Conservation (phyloP, 2,329 filamentous ascomycete genomes). For the Microascus cirrosus region DNA sequence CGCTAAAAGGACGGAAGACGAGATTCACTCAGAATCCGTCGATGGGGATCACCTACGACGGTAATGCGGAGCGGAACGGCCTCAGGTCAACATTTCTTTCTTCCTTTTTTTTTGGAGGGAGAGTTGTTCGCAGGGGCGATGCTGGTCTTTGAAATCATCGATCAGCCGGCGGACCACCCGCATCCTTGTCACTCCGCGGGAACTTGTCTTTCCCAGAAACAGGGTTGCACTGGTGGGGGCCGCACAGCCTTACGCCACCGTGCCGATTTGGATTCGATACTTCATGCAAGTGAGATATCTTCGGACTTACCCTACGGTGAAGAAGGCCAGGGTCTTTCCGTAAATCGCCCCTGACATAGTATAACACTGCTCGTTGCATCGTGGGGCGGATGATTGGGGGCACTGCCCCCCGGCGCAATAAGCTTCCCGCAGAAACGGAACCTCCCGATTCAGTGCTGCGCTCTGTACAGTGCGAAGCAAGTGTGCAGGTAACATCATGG, state of each 20-base stretch:
- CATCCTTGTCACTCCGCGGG: background rate
- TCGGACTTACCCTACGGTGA: background rate
- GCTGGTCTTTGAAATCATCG: background rate
- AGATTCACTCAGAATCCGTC: background rate
- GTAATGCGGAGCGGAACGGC: background rate
- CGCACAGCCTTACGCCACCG: conserved; percentile 4
- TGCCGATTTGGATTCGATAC: background rate
- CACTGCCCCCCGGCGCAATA: too few relatives aligned
- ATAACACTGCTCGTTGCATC: too few relatives aligned
- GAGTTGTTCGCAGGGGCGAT: background rate
- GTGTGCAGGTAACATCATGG: background rate
- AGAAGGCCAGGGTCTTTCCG: background rate
- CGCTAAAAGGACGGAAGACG: background rate
- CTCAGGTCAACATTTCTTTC: background rate
- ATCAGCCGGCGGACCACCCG: background rate
- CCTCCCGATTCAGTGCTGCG: too few relatives aligned
- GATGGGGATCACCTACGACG: background rate
- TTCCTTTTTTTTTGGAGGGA: background rate
- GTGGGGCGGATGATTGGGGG: background rate
- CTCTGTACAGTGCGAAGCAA: background rate
- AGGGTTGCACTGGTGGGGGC: background rate
- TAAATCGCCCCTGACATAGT: background rate
- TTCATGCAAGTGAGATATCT: background rate
- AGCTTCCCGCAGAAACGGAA: too few relatives aligned
- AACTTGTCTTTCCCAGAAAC: background rate